Percentiles rank a stretch among this genome's conserved stretches.
Evolutionary conservation across 257 asterid species (phyloP).

Genomic region (Henckelia pumila): DNA sequence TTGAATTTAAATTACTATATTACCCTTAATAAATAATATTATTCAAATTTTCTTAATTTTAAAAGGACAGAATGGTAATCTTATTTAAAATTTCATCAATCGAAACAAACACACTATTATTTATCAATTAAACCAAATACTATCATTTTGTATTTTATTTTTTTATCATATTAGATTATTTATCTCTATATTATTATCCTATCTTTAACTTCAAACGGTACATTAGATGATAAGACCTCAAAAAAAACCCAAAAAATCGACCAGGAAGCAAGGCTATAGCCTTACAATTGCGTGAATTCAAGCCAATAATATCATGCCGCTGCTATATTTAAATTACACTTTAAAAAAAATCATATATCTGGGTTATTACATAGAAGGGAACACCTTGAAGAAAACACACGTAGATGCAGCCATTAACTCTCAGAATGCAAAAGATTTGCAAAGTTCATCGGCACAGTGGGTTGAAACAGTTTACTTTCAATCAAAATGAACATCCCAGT

Average conservation of each 20-base stretch:
- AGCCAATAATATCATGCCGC: neutral
- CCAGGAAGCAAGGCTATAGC: constrained; percentile 11
- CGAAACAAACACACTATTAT: too few species aligned
- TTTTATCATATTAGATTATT: too few species aligned
- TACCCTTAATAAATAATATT: too few species aligned
- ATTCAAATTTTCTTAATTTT: too few species aligned
- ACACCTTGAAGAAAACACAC: constrained; percentile 2
- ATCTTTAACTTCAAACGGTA: too few species aligned
- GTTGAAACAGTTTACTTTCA: neutral
- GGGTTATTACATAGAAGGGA: constrained; percentile 3
- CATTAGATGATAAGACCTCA: constrained; percentile 18
- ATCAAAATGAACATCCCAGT: neutral
- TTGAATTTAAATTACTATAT: too few species aligned
- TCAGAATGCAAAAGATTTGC: neutral
- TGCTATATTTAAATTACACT: neutral
- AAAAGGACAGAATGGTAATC: too few species aligned
- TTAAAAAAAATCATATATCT: neutral
- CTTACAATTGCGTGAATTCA: constrained; percentile 9
- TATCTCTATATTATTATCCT: too few species aligned
- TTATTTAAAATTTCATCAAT: too few species aligned
- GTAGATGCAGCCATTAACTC: neutral
- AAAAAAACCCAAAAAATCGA: constrained; percentile 10
- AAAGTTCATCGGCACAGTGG: neutral
- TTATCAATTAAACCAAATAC: too few species aligned
- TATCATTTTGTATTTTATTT: too few species aligned